These are phyloP conservation scores for Capniomyces stellatus DNA, from an alignment of 371 early-diverging fungal species.

Conservation along the genomic window DNA sequence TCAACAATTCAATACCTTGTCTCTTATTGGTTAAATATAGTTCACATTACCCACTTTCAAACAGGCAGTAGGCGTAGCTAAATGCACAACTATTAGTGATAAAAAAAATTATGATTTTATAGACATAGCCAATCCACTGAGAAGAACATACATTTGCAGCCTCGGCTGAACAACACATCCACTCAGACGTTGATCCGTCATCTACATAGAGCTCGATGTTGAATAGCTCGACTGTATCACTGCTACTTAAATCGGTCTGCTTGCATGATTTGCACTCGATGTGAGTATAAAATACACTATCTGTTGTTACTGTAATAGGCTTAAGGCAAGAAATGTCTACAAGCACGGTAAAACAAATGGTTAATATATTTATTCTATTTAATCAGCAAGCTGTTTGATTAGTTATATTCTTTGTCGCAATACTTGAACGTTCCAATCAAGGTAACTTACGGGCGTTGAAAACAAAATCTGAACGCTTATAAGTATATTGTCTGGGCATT, in stretches of 20 bases:
- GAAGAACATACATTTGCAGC: background rate
- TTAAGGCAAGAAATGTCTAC: background rate
- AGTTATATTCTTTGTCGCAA: too few relatives aligned
- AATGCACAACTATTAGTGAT: too few relatives aligned
- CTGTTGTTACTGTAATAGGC: background rate
- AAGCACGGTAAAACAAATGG: background rate
- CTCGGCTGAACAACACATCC: background rate
- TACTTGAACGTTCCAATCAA: too few relatives aligned
- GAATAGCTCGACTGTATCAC: background rate
- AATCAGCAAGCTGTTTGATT: background rate
- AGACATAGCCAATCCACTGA: too few relatives aligned
- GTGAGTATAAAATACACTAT: background rate
- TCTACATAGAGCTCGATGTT: slow-evolving; percentile 1
- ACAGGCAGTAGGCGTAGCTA: too few relatives aligned
- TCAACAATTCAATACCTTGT: too few relatives aligned
- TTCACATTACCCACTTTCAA: too few relatives aligned
- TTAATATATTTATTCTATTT: background rate
- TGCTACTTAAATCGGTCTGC: background rate
- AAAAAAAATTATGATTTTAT: too few relatives aligned
- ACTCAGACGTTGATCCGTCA: background rate
- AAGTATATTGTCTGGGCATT: background rate
- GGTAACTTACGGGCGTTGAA: background rate
- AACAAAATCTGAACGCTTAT: background rate
- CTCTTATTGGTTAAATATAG: too few relatives aligned
- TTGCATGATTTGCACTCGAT: background rate